Percentiles rank a stretch among this genome's conserved stretches.
phyloP scores from a whole-genome alignment of 495 filamentous ascomycete genomes.

The Trichocladium uniseriatum region DNA sequence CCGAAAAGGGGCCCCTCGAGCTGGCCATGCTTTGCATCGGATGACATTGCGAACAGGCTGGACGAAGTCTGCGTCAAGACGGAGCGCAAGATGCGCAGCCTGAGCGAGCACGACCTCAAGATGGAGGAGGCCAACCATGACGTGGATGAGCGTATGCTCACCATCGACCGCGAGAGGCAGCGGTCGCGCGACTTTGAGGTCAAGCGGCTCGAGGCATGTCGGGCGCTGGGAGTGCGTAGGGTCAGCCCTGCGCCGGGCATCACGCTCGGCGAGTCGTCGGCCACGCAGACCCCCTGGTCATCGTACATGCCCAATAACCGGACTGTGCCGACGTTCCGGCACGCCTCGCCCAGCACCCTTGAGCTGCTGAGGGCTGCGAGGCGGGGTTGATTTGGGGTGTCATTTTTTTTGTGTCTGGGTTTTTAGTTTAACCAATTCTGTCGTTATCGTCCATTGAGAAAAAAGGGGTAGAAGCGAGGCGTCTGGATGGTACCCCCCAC shows the following conservation, averaged over 20 bases:
- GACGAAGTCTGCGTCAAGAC: constrained; percentile 19
- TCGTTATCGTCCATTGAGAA: no score
- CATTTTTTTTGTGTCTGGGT: no score
- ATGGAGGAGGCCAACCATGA: constrained; percentile 32
- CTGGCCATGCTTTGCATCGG: constrained; percentile 8
- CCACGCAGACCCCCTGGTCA: constrained; percentile 5
- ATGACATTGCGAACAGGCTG: constrained; percentile 17
- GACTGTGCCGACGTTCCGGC: constrained; percentile 15
- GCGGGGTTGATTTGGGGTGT: constrained; percentile 6
- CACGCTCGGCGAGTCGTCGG: not conserved
- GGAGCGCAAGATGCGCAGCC: constrained; percentile 25
- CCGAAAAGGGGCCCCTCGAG: constrained; percentile 9
- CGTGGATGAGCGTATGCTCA: constrained; percentile 23
- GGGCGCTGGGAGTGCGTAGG: constrained; percentile 20
- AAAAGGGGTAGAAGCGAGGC: no score
- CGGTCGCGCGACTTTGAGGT: constrained; percentile 34
- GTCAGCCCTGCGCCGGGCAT: constrained; percentile 16
- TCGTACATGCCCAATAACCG: constrained; percentile 7
- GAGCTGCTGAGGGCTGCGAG: constrained; percentile 19
- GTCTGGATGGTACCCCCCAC: no score
- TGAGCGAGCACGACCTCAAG: constrained; percentile 22
- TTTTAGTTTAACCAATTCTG: no score
- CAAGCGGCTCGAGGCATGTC: constrained; percentile 29
- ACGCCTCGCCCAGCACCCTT: constrained; percentile 11
- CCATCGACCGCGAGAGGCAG: constrained; percentile 32